Percentiles rank a stretch among this genome's conserved stretches.
phyloP scores from a whole-genome alignment of 306 rosid species.

The Lathyrus aphaca region DNA sequence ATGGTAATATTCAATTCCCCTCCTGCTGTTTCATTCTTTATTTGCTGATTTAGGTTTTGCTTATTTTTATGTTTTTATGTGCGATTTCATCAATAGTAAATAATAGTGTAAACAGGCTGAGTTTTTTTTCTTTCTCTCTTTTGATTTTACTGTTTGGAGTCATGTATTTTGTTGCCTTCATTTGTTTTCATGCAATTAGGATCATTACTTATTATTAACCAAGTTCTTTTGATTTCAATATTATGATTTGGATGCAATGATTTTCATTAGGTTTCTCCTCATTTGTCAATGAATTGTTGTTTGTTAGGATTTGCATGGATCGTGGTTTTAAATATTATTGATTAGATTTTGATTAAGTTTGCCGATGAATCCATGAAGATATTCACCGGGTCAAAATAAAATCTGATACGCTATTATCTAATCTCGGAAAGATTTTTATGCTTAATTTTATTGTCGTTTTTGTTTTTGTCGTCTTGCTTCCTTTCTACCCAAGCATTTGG shows the following conservation, averaged over 20 bases:
- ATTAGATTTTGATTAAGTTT: background rate
- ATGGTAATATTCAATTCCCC: constrained; percentile 52
- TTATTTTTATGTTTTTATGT: background rate
- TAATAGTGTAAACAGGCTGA: background rate
- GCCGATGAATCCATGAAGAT: background rate
- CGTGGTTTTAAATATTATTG: background rate
- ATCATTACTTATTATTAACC: background rate
- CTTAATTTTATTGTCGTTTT: background rate
- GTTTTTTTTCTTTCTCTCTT: background rate
- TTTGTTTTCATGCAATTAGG: too few species aligned
- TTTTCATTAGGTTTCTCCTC: constrained; percentile 4
- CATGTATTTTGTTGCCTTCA: too few species aligned
- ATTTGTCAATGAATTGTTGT: background rate
- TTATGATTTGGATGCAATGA: constrained; percentile 3
- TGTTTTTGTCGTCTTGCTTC: background rate
- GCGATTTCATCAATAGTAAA: constrained; percentile 1
- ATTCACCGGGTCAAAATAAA: background rate
- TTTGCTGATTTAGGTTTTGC: constrained; percentile 13
- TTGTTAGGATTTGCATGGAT: background rate
- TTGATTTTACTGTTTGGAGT: background rate
- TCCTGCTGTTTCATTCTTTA: background rate
- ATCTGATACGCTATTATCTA: constrained; percentile 1
- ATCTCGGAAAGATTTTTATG: background rate
- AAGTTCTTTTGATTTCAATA: background rate
- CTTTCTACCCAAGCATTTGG: background rate